These are phyloP conservation scores for Triticum turgidum DNA, from an alignment of 176 grass and related monocot genomes.

Conservation along the genomic window DNA sequence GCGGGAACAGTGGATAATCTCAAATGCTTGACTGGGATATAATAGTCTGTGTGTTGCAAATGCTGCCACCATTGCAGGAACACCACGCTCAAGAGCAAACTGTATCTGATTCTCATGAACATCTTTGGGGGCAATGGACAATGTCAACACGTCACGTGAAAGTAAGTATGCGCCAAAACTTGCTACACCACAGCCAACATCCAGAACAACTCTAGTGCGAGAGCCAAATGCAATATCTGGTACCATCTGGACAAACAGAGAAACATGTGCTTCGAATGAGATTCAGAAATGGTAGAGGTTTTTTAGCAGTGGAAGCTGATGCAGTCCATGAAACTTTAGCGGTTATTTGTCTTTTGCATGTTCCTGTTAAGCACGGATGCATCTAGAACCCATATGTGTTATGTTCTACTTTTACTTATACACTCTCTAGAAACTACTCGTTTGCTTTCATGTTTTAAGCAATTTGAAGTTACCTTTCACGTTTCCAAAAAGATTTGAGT, in stretches of 20 bases:
- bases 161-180: constrained; percentile 98
- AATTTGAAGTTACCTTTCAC: background rate
- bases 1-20: constrained; percentile 87
- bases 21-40: constrained; percentile 93
- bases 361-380: background rate
- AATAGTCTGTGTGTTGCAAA: constrained; percentile 76
- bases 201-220: constrained; percentile 81
- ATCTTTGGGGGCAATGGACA: constrained; percentile 96
- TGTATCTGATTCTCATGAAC: constrained; percentile 99
- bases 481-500: background rate
- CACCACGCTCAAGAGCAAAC: constrained; percentile 95
- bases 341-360: background rate
- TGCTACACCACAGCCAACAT: constrained; percentile 87
- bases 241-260: constrained; percentile 70
- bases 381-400: background rate
- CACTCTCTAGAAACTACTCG: background rate
- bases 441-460: background rate
- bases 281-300: background rate
- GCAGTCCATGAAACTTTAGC: background rate
- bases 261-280: constrained; percentile 23
- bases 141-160: constrained; percentile 78
- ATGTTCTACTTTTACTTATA: background rate
- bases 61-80: constrained; percentile 76
- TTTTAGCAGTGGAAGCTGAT: background rate
- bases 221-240: constrained; percentile 87